These are phyloP conservation scores for Circinella umbellata DNA, from an alignment of 371 early-diverging fungal species.

Conservation along the genomic window DNA sequence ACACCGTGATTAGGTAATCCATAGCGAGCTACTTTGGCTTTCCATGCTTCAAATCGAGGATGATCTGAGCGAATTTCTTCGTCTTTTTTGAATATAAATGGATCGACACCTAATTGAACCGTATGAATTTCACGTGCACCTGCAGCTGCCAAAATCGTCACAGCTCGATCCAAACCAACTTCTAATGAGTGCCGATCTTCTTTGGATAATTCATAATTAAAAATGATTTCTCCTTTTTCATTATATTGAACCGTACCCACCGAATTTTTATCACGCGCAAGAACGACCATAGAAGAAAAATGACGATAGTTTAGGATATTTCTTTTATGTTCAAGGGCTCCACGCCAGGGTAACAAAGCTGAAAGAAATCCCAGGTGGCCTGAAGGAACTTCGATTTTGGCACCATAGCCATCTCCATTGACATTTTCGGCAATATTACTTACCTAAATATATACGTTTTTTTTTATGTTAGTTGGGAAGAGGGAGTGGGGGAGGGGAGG, in stretches of 20 bases:
- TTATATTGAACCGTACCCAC: conserved; percentile 25
- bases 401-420: conserved; percentile 65
- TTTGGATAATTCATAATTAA: conserved; percentile 49
- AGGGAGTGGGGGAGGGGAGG: too few species aligned
- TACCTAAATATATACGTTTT: neutral
- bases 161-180: conserved; percentile 45
- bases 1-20: conserved; percentile 26
- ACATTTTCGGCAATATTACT: conserved; percentile 39
- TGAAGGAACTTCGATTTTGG: conserved; percentile 68
- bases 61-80: conserved; percentile 32
- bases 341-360: conserved; percentile 36
- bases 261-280: conserved; percentile 69
- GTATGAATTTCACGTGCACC: conserved; percentile 68
- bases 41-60: conserved; percentile 29
- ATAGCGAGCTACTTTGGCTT: conserved; percentile 19
- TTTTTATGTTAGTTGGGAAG: neutral
- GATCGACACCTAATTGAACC: conserved; percentile 35
- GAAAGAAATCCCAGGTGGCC: conserved; percentile 11
- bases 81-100: conserved; percentile 36
- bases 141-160: conserved; percentile 61
- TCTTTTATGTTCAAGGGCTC: conserved; percentile 53
- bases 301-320: conserved; percentile 51
- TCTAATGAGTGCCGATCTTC: conserved; percentile 52
- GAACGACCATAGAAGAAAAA: conserved; percentile 48
- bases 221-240: conserved; percentile 11